A percentile compares a stretch with the other conserved stretches of the same genome.
Conservation (phyloP, 1,284 basidiomycete genomes). For the Boletus subluridellus region DNA sequence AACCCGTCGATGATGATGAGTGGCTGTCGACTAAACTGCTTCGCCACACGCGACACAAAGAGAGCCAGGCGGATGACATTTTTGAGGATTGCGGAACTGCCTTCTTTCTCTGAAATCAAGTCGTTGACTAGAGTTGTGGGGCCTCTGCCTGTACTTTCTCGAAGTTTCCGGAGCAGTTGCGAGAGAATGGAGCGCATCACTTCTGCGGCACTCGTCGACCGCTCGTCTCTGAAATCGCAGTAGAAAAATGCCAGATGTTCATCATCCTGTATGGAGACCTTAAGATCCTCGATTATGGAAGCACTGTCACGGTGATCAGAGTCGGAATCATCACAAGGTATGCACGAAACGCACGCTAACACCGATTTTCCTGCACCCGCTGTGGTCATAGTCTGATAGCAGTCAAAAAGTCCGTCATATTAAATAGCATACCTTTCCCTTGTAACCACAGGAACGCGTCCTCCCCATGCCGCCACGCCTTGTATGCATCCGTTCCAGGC, state of each 20-base stretch:
- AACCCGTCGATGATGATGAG: not conserved
- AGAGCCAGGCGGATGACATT: not conserved
- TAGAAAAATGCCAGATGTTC: not conserved
- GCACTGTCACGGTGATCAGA: not conserved
- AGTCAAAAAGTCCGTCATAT: not conserved
- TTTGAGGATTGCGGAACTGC: not conserved
- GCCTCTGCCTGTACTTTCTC: not conserved
- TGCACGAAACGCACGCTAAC: not conserved
- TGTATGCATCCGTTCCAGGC: not conserved
- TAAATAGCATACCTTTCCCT: not conserved
- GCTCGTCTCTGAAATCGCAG: not conserved
- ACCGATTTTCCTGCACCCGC: not conserved
- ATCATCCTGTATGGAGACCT: not conserved
- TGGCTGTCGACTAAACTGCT: not conserved
- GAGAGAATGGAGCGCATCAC: not conserved
- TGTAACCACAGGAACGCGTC: not conserved
- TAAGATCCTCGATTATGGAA: not conserved
- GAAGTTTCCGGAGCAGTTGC: not conserved
- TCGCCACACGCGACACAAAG: not conserved
- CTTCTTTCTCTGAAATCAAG: not conserved
- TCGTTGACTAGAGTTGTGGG: not conserved
- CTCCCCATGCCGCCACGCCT: not conserved
- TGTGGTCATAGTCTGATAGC: not conserved
- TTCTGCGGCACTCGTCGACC: not conserved
- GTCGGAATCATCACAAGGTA: not conserved